A percentile compares a stretch with the other conserved stretches of the same genome.
Evolutionary conservation across 2,329 filamentous ascomycete genomes (phyloP).

Genomic region (Colletotrichum chrysophilum): DNA sequence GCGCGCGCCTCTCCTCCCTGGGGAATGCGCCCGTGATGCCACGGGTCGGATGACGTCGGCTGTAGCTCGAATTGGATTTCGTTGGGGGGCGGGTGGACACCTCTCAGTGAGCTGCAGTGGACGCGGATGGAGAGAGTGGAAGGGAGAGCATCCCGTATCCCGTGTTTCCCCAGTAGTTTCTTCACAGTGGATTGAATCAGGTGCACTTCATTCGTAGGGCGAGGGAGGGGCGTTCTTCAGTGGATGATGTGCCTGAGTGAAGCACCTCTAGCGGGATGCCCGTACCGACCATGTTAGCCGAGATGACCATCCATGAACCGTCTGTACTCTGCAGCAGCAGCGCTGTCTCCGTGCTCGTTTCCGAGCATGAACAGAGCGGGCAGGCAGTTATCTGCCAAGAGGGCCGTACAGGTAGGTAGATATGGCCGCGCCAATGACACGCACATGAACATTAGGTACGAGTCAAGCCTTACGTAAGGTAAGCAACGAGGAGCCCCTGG

Average conservation of each 20-base stretch:
- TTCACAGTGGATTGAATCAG: background rate
- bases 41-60: conserved; percentile 22
- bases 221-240: conserved; percentile 9
- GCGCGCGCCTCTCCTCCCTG: conserved; percentile 1
- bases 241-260: conserved; percentile 1
- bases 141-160: background rate
- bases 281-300: background rate
- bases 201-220: background rate
- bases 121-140: background rate
- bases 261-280: background rate
- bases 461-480: background rate
- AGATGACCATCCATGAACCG: background rate
- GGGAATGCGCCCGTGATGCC: conserved; percentile 20
- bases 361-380: background rate
- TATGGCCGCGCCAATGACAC: background rate
- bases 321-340: background rate
- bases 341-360: background rate
- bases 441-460: background rate
- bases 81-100: conserved; percentile 11
- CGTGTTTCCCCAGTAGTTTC: background rate
- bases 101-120: background rate
- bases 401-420: background rate
- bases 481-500: background rate
- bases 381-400: background rate
- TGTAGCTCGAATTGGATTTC: conserved; percentile 13